These are phyloP conservation scores for Madurella fahalii DNA, from an alignment of 2,329 filamentous ascomycete species.

Conservation along the genomic window DNA sequence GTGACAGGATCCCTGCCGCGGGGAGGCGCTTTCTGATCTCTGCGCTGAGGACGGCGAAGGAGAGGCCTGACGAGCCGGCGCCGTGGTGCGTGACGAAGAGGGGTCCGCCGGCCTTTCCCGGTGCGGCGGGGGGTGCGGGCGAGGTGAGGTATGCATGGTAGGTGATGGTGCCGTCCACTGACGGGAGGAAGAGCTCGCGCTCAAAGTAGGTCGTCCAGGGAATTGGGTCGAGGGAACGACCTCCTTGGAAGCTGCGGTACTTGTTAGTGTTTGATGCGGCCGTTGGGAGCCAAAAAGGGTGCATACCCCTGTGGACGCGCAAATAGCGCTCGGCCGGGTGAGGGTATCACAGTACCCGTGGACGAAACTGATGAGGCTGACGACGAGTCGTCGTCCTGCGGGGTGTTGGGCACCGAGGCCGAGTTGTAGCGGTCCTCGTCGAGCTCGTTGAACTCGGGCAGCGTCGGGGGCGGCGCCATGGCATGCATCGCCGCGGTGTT, in stretches of 20 bases:
- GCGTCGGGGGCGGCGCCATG: conserved; percentile 9
- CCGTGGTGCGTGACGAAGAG: conserved; percentile 94
- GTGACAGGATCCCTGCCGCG: conserved; percentile 73
- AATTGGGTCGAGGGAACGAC: conserved; percentile 59
- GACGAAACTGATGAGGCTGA: conserved; percentile 86
- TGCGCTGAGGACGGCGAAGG: conserved; percentile 76
- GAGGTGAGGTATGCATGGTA: conserved; percentile 89
- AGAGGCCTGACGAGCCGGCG: conserved; percentile 86
- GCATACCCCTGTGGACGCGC: conserved; percentile 63
- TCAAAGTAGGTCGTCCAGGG: conserved; percentile 91
- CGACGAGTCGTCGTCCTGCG: conserved; percentile 63
- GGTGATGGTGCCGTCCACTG: conserved; percentile 43
- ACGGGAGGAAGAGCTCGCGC: conserved; percentile 71
- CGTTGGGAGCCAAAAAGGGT: conserved; percentile 27
- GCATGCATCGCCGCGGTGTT: conserved; percentile 11
- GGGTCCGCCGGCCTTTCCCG: conserved; percentile 56
- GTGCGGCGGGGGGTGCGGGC: conserved; percentile 42
- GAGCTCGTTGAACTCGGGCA: conserved; percentile 31
- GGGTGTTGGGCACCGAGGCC: conserved; percentile 34
- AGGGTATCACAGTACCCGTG: conserved; percentile 84
- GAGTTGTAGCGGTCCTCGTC: conserved; percentile 23
- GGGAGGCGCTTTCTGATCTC: conserved; percentile 76
- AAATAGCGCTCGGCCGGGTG: conserved; percentile 68
- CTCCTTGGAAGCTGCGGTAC: conserved; percentile 37
- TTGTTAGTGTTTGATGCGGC: conserved; percentile 2